Evolutionary conservation across 1,139 yeast species (phyloP), one percentile per base, ranked within the genome.

Genomic region (Candida frijolesensis): DNA sequence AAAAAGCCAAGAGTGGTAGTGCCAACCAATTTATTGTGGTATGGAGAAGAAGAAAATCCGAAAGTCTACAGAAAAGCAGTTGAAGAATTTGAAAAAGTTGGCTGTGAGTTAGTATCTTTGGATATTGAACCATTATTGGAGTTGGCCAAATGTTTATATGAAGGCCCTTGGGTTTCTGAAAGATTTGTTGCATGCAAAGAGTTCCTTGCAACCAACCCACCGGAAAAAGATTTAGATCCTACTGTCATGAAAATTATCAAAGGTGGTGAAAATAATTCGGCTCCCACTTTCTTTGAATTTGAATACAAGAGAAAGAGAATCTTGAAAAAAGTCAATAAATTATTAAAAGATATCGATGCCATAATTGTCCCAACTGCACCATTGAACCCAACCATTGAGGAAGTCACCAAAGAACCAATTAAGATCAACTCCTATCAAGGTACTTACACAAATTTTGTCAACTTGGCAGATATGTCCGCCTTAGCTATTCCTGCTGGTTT

Each of bases 141-240:
- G 44, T 78, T 94, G 54, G 99, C 98, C n/a, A 82, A 82, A 58
- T 87, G 94, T 63, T 79, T 94, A 42, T 94, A 94, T 67, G 97
- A 92, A 62, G 99, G 99, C 51, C 89, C 98, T n/a, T 94, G 99
- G 99, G 98, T 94, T 10, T 89, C 96, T 27, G 99, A 94, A 72
- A 82, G 99, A 59, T 91, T 84, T 70, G 83, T 90, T 55, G 97
- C 97, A 16, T 81, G 84, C 39, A 81, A 83, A 59, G 89, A 86
- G 39, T 89, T 91, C 62, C 76, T 89, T 51, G 79, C 76, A n/a
- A 73, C 89, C 16, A 80, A 84, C 59, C 92, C 94, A n/a, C 89
- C 94, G 33, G 79, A 72, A 44, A 75, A 79, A 40, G 74, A 83
- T 50, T 74, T 92, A 62, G 97, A 94, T 67, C 95, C 96, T 44